Evolutionary conservation across 2,329 filamentous ascomycete species (phyloP).

Genomic region (Alternaria novae-zelandiae): DNA sequence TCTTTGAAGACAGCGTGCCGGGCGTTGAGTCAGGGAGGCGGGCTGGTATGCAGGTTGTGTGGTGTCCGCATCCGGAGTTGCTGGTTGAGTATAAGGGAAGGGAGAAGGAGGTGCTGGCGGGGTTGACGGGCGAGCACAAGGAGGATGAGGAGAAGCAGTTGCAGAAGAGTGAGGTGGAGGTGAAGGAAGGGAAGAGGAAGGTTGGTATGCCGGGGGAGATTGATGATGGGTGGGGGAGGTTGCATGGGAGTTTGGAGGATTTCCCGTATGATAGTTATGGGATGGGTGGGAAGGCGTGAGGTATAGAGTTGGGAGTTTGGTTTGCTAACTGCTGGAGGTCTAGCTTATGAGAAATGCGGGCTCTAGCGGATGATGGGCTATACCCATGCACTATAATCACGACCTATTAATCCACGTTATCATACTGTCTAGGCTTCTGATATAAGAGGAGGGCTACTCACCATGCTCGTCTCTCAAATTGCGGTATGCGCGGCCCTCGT

Average conservation of each 20-base stretch:
- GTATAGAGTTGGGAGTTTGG: no score
- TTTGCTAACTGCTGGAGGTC: no score
- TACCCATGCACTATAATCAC: no score
- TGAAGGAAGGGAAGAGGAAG: constrained; percentile 47
- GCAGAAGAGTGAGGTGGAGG: constrained; percentile 45
- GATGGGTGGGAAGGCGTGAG: constrained; percentile 47
- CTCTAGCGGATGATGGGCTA: no score
- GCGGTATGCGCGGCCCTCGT: no score
- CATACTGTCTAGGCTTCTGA: no score
- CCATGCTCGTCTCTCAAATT: no score
- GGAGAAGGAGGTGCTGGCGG: constrained; percentile 83
- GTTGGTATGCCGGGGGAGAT: constrained; percentile 60
- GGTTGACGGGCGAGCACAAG: constrained; percentile 74
- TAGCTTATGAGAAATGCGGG: no score
- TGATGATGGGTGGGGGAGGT: constrained; percentile 66
- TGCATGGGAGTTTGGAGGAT: constrained; percentile 60
- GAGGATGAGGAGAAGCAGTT: constrained; percentile 56
- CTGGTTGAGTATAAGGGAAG: constrained; percentile 76
- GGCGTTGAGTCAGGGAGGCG: constrained; percentile 89
- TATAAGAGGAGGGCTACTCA: no score
- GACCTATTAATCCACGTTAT: no score
- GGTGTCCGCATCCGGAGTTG: constrained; percentile 85
- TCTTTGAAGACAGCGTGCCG: constrained; percentile 94
- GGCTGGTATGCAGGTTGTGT: constrained; percentile 93
- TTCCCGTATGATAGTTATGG: constrained; percentile 68